A percentile compares a stretch with the other conserved stretches of the same genome.
These are phyloP conservation scores for Phytophthora quininea DNA, from an alignment of 352 stramenopile genomes.

Conservation along the genomic window DNA sequence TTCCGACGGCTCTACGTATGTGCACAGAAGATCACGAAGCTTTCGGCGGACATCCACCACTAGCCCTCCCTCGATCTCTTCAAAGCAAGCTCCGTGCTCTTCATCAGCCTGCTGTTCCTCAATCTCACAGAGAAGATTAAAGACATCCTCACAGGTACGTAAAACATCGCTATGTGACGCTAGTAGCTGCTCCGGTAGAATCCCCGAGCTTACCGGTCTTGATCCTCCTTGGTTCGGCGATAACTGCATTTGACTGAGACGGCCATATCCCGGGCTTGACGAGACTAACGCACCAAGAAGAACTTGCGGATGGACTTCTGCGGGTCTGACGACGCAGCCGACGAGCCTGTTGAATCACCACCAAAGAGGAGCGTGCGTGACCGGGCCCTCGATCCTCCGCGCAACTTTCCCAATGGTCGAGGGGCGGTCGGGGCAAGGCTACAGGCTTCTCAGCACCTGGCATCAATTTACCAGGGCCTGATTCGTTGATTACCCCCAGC, in stretches of 20 bases:
- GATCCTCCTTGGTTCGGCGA: constrained; percentile 12
- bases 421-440: constrained; percentile 18
- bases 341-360: constrained; percentile 11
- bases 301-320: constrained; percentile 53
- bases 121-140: constrained; percentile 65
- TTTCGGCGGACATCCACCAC: constrained; percentile 30
- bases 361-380: constrained; percentile 23
- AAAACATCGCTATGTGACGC: constrained; percentile 33
- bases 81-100: background rate
- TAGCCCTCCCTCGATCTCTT: constrained; percentile 21
- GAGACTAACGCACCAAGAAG: constrained; percentile 43
- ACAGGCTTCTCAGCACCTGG: background rate
- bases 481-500: constrained; percentile 22
- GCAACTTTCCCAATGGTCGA: constrained; percentile 25
- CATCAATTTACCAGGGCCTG: constrained; percentile 3
- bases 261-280: constrained; percentile 22
- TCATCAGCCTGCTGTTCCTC: constrained; percentile 22
- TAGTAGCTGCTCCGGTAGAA: constrained; percentile 33
- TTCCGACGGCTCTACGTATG: constrained; percentile 47
- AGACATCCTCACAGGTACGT: constrained; percentile 59
- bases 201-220: constrained; percentile 25
- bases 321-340: background rate
- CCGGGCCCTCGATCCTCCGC: constrained; percentile 6
- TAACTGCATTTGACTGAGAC: constrained; percentile 25
- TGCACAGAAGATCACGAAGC: constrained; percentile 48